phyloP scores from a whole-genome alignment of 2,329 filamentous ascomycete species.

The Lasiodiplodia gonubiensis region DNA sequence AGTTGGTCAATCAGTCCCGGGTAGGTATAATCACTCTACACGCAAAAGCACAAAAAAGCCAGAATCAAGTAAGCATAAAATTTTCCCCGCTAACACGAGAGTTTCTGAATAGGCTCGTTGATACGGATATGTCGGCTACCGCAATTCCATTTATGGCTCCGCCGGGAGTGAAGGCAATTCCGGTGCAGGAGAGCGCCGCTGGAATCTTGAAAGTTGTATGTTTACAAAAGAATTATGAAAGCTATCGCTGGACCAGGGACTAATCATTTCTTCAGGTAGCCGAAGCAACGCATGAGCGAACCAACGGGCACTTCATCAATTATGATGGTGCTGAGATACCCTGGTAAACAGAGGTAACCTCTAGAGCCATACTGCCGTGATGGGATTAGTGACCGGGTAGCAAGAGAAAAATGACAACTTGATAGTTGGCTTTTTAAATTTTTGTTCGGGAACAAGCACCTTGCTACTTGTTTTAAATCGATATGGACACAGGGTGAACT shows the following conservation, averaged over 20 bases:
- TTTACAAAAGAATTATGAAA: neutral
- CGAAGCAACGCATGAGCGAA: neutral
- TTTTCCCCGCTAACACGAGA: neutral
- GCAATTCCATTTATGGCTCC: neutral
- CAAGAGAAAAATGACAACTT: too few relatives aligned
- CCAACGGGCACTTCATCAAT: neutral
- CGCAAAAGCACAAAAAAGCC: too few relatives aligned
- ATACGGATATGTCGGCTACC: constrained; percentile 1
- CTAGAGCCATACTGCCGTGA: too few relatives aligned
- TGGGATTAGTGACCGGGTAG: too few relatives aligned
- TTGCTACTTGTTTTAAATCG: too few relatives aligned
- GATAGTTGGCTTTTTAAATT: too few relatives aligned
- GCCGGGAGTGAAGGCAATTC: neutral
- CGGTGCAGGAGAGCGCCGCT: neutral
- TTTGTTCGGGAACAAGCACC: too few relatives aligned
- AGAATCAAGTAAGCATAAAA: neutral
- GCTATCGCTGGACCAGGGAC: neutral
- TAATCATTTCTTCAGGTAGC: neutral
- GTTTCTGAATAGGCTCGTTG: neutral
- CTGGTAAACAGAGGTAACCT: neutral
- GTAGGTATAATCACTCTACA: neutral
- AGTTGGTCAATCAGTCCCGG: neutral
- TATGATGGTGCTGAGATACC: neutral
- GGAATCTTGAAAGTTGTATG: neutral
- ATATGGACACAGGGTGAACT: too few relatives aligned